A percentile compares a stretch with the other conserved stretches of the same genome.
phyloP scores from a whole-genome alignment of 1,284 basidiomycete genomes.

The Athelia sp. region DNA sequence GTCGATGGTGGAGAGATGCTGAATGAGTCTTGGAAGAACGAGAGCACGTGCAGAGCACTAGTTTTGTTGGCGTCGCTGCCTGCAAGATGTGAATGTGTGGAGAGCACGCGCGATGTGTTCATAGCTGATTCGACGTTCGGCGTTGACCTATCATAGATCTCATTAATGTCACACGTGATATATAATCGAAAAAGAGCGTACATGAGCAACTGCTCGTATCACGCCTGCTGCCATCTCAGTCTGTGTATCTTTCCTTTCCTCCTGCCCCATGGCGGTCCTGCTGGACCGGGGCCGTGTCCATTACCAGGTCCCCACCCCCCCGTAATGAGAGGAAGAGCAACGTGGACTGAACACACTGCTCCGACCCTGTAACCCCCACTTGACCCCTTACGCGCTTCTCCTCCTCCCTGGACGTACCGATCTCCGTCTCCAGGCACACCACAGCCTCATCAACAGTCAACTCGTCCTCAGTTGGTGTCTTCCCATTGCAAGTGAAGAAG shows the following conservation, averaged over 20 bases:
- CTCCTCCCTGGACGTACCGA: slow-evolving; percentile 67
- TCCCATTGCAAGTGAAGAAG: slow-evolving; percentile 74
- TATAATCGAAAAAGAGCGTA: background rate
- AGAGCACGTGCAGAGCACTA: slow-evolving; percentile 60
- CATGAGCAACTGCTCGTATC: background rate
- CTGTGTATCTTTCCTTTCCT: no score
- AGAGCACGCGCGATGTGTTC: slow-evolving; percentile 48
- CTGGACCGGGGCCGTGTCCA: background rate
- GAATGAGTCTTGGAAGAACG: slow-evolving; percentile 60
- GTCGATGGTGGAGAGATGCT: slow-evolving; percentile 37
- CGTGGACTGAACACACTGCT: no score
- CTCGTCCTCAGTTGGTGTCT: slow-evolving; percentile 66
- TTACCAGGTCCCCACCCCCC: background rate
- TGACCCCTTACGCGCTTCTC: slow-evolving; percentile 64
- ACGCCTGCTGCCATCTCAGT: background rate
- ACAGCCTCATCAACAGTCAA: slow-evolving; percentile 79
- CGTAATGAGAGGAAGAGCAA: no score
- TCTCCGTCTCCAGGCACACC: slow-evolving; percentile 75
- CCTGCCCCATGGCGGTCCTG: background rate
- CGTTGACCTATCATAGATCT: slow-evolving; percentile 31
- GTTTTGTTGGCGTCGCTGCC: slow-evolving; percentile 61
- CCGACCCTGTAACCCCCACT: no score
- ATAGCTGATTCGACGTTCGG: slow-evolving; percentile 43
- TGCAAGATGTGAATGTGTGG: slow-evolving; percentile 69
- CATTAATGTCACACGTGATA: background rate